Conservation (phyloP, 164 flowering plant species). For the Sedum album region DNA sequence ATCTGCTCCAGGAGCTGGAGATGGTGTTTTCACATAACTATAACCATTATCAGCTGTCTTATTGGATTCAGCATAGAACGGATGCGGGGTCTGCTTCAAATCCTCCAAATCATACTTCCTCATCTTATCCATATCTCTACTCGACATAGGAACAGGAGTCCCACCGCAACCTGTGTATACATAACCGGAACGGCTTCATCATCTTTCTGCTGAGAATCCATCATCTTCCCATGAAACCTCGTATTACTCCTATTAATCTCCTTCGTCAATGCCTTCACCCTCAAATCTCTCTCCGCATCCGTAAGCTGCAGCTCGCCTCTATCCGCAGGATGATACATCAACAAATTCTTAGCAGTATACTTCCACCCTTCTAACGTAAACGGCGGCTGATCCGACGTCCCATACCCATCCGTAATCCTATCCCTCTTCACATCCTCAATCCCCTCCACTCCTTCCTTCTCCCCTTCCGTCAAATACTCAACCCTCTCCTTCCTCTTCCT, state of each 20-base stretch:
- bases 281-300: constrained; percentile 54
- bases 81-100: constrained; percentile 73
- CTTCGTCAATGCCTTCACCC: constrained; percentile 67
- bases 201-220: constrained; percentile 53
- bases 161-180: constrained; percentile 69
- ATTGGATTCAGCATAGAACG: constrained; percentile 59
- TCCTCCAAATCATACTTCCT: constrained; percentile 89
- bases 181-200: constrained; percentile 66
- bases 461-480: constrained; percentile 33
- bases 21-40: constrained; percentile 76
- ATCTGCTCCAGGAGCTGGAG: constrained; percentile 88
- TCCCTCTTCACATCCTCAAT: too few relatives aligned
- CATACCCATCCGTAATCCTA: constrained; percentile 89
- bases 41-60: constrained; percentile 76
- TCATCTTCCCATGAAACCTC: constrained; percentile 62
- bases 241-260: constrained; percentile 53
- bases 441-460: constrained; percentile 42
- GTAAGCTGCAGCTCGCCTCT: constrained; percentile 69
- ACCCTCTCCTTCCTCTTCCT: constrained; percentile 47
- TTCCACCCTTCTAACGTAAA: constrained; percentile 82
- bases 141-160: constrained; percentile 48
- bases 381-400: constrained; percentile 82
- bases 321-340: constrained; percentile 85
- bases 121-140: constrained; percentile 48
- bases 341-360: constrained; percentile 68